These are phyloP conservation scores for Ophiocordyceps unilateralis DNA, from an alignment of 2,329 filamentous ascomycete genomes.

Conservation along the genomic window DNA sequence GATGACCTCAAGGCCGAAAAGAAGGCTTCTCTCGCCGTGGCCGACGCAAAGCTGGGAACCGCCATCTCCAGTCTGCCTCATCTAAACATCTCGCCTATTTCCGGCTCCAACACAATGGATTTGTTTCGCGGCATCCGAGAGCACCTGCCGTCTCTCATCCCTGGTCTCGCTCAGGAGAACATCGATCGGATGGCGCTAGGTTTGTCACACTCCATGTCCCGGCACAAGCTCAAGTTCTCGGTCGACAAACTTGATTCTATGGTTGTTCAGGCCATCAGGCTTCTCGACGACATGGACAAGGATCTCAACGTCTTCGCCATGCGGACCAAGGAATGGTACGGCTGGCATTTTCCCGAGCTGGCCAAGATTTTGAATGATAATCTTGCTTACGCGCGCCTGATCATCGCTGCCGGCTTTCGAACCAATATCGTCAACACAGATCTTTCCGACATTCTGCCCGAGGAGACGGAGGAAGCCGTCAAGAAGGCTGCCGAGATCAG, in stretches of 20 bases:
- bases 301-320: slow-evolving; percentile 98
- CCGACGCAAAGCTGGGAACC: slow-evolving; percentile 80
- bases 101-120: slow-evolving; percentile 44
- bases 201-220: slow-evolving; percentile 89
- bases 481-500: slow-evolving; percentile 92
- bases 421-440: slow-evolving; percentile 61
- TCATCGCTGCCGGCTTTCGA: slow-evolving; percentile 78
- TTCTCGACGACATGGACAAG: slow-evolving; percentile 94
- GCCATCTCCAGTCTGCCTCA: slow-evolving; percentile 85
- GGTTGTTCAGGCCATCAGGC: slow-evolving; percentile 92
- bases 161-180: slow-evolving; percentile 68
- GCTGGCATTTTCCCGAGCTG: slow-evolving; percentile 98
- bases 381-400: slow-evolving; percentile 76
- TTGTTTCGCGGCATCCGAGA: slow-evolving; percentile 89
- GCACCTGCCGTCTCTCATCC: slow-evolving; percentile 77
- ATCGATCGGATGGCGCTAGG: slow-evolving; percentile 90
- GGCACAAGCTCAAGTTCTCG: slow-evolving; percentile 97
- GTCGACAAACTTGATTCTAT: slow-evolving; percentile 98
- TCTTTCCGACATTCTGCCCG: slow-evolving; percentile 78
- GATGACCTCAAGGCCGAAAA: slow-evolving; percentile 92
- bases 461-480: slow-evolving; percentile 82
- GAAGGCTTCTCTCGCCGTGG: slow-evolving; percentile 86
- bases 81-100: slow-evolving; percentile 70
- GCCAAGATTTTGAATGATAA: slow-evolving; percentile 96
- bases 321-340: slow-evolving; percentile 99